A percentile compares a stretch with the other conserved stretches of the same genome.
Conservation (phyloP, 345 rosid genomes). For the Eucalyptus brandiana region DNA sequence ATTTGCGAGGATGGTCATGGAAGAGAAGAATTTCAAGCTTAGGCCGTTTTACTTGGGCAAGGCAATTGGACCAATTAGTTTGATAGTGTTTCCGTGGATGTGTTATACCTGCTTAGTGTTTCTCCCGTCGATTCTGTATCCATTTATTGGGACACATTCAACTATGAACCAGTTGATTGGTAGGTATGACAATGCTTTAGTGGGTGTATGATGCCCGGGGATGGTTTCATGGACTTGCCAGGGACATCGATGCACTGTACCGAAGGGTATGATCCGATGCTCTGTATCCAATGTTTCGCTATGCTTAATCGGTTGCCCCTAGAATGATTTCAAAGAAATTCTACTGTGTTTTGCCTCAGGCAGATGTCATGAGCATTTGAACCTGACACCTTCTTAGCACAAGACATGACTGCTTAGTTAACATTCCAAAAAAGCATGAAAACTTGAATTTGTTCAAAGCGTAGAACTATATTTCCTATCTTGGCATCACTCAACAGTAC, state of each 20-base stretch:
- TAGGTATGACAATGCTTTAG: slow-evolving; percentile 37
- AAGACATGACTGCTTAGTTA: not conserved
- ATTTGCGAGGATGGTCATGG: slow-evolving; percentile 48
- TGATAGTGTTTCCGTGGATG: slow-evolving; percentile 44
- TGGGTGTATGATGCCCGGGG: slow-evolving; percentile 38
- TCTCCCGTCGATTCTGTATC: slow-evolving; percentile 42
- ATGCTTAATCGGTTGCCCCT: not conserved
- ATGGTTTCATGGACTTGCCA: slow-evolving; percentile 54
- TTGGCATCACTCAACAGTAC: not conserved
- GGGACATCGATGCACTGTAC: slow-evolving; percentile 27
- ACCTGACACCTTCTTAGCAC: not conserved
- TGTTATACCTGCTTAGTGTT: slow-evolving; percentile 49
- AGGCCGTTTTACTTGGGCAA: slow-evolving; percentile 48
- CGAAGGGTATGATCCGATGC: not conserved
- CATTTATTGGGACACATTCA: slow-evolving; percentile 33
- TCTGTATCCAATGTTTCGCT: not conserved
- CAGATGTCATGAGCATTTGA: not conserved
- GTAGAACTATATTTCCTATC: not conserved
- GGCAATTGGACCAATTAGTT: slow-evolving; percentile 37
- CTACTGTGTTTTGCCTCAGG: not conserved
- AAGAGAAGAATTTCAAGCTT: slow-evolving; percentile 36
- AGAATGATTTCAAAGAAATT: not conserved
- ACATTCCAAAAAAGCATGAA: not conserved
- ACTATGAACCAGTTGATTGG: slow-evolving; percentile 43
- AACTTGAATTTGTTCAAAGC: not conserved